Conservation (phyloP, 805 yeast species). For the Candida gorgasii region DNA sequence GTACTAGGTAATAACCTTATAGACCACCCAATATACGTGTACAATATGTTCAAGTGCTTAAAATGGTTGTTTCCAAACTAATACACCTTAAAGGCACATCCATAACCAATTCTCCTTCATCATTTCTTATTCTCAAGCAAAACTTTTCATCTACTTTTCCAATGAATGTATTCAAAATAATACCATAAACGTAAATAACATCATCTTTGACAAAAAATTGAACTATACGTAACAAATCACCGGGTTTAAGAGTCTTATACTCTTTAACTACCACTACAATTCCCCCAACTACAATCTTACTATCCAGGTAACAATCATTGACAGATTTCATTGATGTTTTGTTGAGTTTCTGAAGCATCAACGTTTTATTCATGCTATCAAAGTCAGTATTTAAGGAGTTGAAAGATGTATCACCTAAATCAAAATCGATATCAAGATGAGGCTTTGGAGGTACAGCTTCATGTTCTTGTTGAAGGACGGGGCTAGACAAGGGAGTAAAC, state of each 20-base stretch:
- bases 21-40: too few species aligned
- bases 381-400: constrained; percentile 7
- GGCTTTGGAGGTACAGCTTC: too few species aligned
- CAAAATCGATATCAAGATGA: background rate
- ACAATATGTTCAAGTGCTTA: constrained; percentile 12
- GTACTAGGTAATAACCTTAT: constrained; percentile 1
- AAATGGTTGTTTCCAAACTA: constrained; percentile 33
- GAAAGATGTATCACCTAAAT: background rate
- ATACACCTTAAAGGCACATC: constrained; percentile 31
- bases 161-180: constrained; percentile 28
- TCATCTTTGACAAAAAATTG: constrained; percentile 23
- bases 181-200: constrained; percentile 29
- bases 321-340: constrained; percentile 23
- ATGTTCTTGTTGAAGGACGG: too few species aligned
- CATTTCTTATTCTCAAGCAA: constrained; percentile 21
- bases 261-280: constrained; percentile 35
- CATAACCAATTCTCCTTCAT: constrained; percentile 21
- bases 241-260: constrained; percentile 26
- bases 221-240: constrained; percentile 31
- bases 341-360: constrained; percentile 26
- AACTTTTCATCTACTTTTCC: constrained; percentile 17
- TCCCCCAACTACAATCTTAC: constrained; percentile 27
- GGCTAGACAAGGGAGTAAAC: too few species aligned
- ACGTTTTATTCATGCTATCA: constrained; percentile 28
- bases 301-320: constrained; percentile 30